Evolutionary conservation across 768 basidiomycete species (phyloP), one percentile per base, ranked within the genome.

Genomic region (Termitomyces bulborhizus): DNA sequence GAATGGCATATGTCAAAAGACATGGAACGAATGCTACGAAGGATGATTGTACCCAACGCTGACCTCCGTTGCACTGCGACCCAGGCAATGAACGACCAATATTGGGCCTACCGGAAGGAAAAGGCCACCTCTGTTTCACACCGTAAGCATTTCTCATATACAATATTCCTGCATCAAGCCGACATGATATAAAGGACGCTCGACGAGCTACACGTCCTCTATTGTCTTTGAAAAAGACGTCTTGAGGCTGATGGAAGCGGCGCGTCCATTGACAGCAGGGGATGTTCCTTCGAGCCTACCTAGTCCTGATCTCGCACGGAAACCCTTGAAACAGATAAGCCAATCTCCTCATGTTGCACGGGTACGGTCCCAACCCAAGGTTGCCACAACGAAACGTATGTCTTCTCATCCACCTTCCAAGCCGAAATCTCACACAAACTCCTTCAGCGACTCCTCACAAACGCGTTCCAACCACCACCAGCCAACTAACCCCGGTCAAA

Each of bases 41-140:
- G 85, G 48, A 92, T 93, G 91, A 77, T 91, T 27, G 73, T 80
- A 8, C 88, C 91, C 11, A 90, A 90, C 63, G 88, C 88, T n/a
- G 88, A 91, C 63, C 64, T 90, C 55, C 80, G 90, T 9, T 88
- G 84, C 61, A 90, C 83, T 0, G 83, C 88, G 1, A 68, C 73
- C 5, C 81, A 88, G 50, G 81, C 84, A 0, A 81, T 90, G 68
- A 68, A 62, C 24, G 90, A 93, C 62, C 56, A 74, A 1, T 93
- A 86, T 65, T 93, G 89, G 88, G 67, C 71, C 6, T 62, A 64
- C 26, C 39, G 61, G 54, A 66, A 65, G 53, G 64, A 67, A 21
- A 52, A 29, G 3, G 34, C 26, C 3, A 24, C 45, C 18, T 59
- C 70, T 12, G 57, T 66, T 44, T 60, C 59, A 16, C 80, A 83